Evolutionary conservation across 2,329 filamentous ascomycete genomes (phyloP).

Genomic region (Chaetomiaceae sp.): DNA sequence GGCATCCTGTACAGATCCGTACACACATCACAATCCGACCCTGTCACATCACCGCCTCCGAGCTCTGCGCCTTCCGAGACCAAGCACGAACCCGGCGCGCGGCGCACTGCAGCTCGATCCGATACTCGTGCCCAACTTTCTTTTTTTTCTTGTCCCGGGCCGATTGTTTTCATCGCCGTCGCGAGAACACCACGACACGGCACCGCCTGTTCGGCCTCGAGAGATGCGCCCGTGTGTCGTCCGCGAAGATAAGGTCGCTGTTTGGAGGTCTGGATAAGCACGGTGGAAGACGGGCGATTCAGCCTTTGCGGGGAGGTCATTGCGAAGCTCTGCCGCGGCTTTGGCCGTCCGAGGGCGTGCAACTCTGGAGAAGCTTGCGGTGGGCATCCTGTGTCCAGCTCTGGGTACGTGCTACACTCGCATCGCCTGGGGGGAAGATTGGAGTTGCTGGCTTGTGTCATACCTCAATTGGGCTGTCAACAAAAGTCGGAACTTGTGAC

Average conservation of each 20-base stretch:
- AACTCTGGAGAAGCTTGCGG: neutral
- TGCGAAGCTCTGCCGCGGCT: neutral
- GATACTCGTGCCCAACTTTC: neutral
- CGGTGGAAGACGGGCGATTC: conserved; percentile 11
- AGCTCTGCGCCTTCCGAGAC: conserved; percentile 6
- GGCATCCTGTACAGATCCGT: conserved; percentile 23
- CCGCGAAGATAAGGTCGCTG: conserved; percentile 23
- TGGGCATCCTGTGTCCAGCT: neutral
- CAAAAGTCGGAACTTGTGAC: neutral
- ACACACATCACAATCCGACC: conserved; percentile 10
- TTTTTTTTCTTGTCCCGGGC: neutral
- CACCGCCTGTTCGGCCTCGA: conserved; percentile 15
- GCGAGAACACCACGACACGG: neutral
- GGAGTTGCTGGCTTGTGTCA: neutral
- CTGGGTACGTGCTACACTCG: conserved; percentile 7
- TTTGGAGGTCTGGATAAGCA: conserved; percentile 24
- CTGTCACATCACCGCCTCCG: conserved; percentile 16
- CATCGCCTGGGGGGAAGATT: neutral
- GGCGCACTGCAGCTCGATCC: conserved; percentile 15
- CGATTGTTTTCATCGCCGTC: conserved; percentile 7
- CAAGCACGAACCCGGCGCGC: conserved; percentile 15
- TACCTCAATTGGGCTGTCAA: conserved; percentile 14
- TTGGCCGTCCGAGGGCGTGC: neutral
- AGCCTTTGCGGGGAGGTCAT: conserved; percentile 11
- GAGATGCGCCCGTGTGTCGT: conserved; percentile 26